Evolutionary conservation across 148 eudicot species (phyloP).

Genomic region (Vaccinium macrocarpon): DNA sequence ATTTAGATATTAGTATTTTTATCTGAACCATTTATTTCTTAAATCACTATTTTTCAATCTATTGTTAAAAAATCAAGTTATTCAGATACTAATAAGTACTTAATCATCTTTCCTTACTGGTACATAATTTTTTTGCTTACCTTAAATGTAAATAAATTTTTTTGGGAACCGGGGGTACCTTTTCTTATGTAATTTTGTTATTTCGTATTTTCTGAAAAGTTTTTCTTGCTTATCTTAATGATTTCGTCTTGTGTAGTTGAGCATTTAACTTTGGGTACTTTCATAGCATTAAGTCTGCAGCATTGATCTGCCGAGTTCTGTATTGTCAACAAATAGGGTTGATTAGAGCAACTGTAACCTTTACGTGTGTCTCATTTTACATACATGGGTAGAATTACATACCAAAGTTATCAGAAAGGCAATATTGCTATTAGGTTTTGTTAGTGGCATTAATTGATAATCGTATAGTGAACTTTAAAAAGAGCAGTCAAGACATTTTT

Average conservation of each 20-base stretch:
- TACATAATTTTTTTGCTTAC: neutral
- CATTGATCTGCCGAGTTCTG: neutral
- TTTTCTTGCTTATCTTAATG: neutral
- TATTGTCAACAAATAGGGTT: conserved; percentile 5
- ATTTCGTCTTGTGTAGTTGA: neutral
- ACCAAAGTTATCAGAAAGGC: neutral
- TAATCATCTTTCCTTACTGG: neutral
- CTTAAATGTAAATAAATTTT: neutral
- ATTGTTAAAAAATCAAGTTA: neutral
- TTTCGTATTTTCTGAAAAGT: neutral
- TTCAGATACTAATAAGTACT: neutral
- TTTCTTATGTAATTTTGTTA: neutral
- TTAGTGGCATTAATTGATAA: neutral
- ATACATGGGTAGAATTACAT: neutral
- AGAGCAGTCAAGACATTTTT: neutral
- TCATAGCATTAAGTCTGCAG: neutral
- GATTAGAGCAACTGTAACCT: neutral
- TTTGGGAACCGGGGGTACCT: neutral
- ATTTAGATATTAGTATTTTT: too few relatives aligned
- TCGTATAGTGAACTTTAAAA: neutral
- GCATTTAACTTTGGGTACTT: neutral
- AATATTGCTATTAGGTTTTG: neutral
- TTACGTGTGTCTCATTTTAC: neutral
- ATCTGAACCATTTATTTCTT: neutral
- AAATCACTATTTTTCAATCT: neutral